A percentile compares a stretch with the other conserved stretches of the same genome.
phyloP scores from a whole-genome alignment of 2,329 filamentous ascomycete species.

The Pyricularia sp. region DNA sequence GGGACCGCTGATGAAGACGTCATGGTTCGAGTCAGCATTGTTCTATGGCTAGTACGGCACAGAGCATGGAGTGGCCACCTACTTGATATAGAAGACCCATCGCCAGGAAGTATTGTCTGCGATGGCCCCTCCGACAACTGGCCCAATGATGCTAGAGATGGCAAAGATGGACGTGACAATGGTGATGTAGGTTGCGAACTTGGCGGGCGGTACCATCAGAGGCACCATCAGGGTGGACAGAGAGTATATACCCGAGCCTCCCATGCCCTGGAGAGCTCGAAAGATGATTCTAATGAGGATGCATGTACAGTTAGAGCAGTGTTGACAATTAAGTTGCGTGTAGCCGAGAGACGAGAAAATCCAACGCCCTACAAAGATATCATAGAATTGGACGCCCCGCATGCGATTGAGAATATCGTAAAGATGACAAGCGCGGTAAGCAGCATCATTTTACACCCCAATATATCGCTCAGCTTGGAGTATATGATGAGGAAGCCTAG shows the following conservation, averaged over 20 bases:
- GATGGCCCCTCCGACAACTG: slow-evolving; percentile 33
- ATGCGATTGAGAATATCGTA: slow-evolving; percentile 27
- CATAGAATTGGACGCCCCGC: slow-evolving; percentile 22
- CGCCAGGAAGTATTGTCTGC: slow-evolving; percentile 28
- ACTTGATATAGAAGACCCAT: slow-evolving; percentile 40
- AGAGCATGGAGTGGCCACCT: slow-evolving; percentile 9
- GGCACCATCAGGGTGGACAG: slow-evolving; percentile 27
- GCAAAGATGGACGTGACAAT: slow-evolving; percentile 28
- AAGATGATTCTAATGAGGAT: slow-evolving; percentile 20
- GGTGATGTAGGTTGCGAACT: slow-evolving; percentile 21
- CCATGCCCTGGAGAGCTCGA: slow-evolving; percentile 32
- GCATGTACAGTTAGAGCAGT: background rate
- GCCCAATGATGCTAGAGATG: slow-evolving; percentile 30
- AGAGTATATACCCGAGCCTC: slow-evolving; percentile 36
- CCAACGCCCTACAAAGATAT: slow-evolving; percentile 12
- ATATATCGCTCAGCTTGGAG: slow-evolving; percentile 33
- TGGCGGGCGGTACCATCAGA: slow-evolving; percentile 23
- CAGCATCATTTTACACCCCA: slow-evolving; percentile 25
- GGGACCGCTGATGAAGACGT: slow-evolving; percentile 17
- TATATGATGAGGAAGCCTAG: slow-evolving; percentile 29
- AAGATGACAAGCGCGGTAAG: slow-evolving; percentile 23
- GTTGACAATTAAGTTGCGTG: background rate
- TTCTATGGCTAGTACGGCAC: background rate
- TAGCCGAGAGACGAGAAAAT: background rate
- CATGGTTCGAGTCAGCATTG: background rate